Evolutionary conservation across 441 rosid species (phyloP).

Genomic region (Croton laevigatus): DNA sequence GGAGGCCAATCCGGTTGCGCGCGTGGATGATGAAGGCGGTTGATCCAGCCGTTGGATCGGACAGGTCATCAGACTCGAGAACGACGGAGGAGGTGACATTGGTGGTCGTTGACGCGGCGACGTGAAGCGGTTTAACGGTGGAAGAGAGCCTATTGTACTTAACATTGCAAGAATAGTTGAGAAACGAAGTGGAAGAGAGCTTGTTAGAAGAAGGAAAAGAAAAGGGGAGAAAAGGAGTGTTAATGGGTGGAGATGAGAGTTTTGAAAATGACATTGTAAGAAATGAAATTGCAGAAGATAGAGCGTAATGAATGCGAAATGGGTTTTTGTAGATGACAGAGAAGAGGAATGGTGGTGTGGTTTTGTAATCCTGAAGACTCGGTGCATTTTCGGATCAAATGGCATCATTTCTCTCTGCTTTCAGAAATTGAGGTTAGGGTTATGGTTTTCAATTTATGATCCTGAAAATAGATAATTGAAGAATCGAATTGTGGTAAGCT

Average conservation of each 20-base stretch:
- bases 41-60: conserved; percentile 11
- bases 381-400: background rate
- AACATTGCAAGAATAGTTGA: background rate
- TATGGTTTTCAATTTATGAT: too few relatives aligned
- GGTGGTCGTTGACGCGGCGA: conserved; percentile 21
- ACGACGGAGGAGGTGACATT: conserved; percentile 22
- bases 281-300: background rate
- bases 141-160: conserved; percentile 12
- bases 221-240: background rate
- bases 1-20: conserved; percentile 46
- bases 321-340: background rate
- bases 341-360: background rate
- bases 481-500: too few relatives aligned
- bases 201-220: background rate
- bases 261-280: conserved; percentile 19
- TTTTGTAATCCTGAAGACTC: background rate
- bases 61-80: conserved; percentile 16
- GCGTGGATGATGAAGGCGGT: conserved; percentile 38
- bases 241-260: background rate
- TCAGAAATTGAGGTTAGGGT: too few relatives aligned
- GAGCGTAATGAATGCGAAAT: background rate
- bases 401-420: too few relatives aligned
- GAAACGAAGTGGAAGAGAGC: conserved; percentile 1
- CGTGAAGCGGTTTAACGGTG: conserved; percentile 19
- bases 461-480: too few relatives aligned